phyloP scores from a whole-genome alignment of 2,329 filamentous ascomycete genomes.

The Botrytis byssoidea region DNA sequence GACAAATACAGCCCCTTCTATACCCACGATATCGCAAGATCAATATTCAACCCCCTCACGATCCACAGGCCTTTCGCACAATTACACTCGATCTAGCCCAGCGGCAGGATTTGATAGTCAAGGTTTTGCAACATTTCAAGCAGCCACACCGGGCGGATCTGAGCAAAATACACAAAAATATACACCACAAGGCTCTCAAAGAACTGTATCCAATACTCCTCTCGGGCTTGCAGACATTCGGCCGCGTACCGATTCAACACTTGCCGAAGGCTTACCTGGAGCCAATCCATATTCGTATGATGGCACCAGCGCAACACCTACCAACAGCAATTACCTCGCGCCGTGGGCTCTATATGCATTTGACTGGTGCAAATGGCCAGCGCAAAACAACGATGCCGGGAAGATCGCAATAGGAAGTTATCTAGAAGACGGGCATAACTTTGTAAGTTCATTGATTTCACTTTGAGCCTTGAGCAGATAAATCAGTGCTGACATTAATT shows the following conservation, averaged over 20 bases:
- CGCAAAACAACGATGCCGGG: conserved; percentile 75
- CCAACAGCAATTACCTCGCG: conserved; percentile 89
- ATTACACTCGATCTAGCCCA: conserved; percentile 83
- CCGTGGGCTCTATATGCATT: conserved; percentile 96
- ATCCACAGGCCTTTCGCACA: conserved; percentile 65
- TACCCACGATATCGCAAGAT: conserved; percentile 56
- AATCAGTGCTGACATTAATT: background rate
- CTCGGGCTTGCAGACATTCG: conserved; percentile 90
- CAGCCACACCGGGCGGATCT: conserved; percentile 62
- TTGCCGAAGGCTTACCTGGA: conserved; percentile 69
- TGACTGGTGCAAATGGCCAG: conserved; percentile 98
- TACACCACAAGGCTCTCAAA: conserved; percentile 56
- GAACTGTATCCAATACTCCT: conserved; percentile 72
- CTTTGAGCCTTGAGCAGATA: background rate
- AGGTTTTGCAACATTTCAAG: conserved; percentile 56
- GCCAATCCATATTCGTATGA: conserved; percentile 61
- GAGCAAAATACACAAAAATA: conserved; percentile 53
- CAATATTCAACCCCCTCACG: conserved; percentile 65
- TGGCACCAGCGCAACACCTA: conserved; percentile 59
- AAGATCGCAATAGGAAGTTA: conserved; percentile 96
- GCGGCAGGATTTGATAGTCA: conserved; percentile 55
- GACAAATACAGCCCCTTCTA: conserved; percentile 56
- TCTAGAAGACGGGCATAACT: conserved; percentile 96
- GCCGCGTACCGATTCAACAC: conserved; percentile 76
- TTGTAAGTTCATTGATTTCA: conserved; percentile 55